Conservation (phyloP, 306 rosid species). For the Sicyos baderoa region DNA sequence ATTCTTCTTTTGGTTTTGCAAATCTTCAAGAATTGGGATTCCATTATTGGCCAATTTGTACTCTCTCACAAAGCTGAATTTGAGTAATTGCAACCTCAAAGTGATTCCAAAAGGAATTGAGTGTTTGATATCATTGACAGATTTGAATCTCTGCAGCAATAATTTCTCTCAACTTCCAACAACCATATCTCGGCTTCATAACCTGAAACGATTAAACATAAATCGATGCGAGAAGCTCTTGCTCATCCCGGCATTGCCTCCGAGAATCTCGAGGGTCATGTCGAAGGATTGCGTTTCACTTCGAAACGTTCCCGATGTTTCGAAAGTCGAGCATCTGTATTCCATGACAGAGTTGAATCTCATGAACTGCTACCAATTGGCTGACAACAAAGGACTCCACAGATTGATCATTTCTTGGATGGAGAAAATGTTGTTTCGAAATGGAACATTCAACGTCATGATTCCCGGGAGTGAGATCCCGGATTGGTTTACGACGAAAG, state of each 20-base stretch:
- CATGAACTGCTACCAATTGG: slow-evolving; percentile 6
- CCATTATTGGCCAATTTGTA: neutral
- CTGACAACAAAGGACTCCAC: neutral
- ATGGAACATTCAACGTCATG: neutral
- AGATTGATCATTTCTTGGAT: neutral
- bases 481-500: slow-evolving; percentile 16
- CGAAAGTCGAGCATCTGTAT: neutral
- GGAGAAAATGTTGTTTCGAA: neutral
- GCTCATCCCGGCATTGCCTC: slow-evolving; percentile 6
- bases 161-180: slow-evolving; percentile 5
- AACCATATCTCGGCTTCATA: slow-evolving; percentile 12
- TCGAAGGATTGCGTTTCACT: neutral
- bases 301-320: neutral
- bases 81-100: slow-evolving; percentile 2
- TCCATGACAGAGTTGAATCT: neutral
- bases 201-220: fast-evolving
- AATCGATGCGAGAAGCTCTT: neutral
- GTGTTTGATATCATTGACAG: neutral
- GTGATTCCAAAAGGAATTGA: slow-evolving; percentile 1
- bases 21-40: neutral
- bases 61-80: neutral
- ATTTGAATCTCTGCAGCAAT: neutral
- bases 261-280: fast-evolving
- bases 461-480: slow-evolving; percentile 10
- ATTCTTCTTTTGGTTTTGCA: neutral